Evolutionary conservation across 805 yeast species (phyloP), one percentile per base, ranked within the genome.

Genomic region (Teunomyces pallodes): DNA sequence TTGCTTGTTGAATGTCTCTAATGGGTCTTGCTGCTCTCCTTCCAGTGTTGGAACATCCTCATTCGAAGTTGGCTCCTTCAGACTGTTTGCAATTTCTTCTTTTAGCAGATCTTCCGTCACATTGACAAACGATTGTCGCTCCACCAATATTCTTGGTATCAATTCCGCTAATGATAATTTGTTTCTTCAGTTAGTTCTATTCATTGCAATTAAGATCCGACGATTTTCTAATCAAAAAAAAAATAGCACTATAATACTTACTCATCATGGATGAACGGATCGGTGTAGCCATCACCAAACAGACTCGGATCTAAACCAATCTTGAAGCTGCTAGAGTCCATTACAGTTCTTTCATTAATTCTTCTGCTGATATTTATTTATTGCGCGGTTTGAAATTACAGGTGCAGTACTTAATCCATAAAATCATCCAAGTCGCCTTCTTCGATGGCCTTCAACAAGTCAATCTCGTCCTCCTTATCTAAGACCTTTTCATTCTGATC

Each of bases 91-190:
- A 33, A 81, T 75, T 59, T 83, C 86, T 31, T 72, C 62, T 13
- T 55, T 44, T 2, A 86, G 62, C 12, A 72, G 65, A 5, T 76
- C 81, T 60, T 86, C 91, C 3, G 86, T 76, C 3, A 86, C 60
- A 42, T 77, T 69, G 20, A 77, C 61, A 53, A 86, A 86, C 16
- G 86, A 75, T 32, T 84, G 82, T 24, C 86, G 66, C 56, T 85
- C 86, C 28, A 67, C 66, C 38, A 84, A 68, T 29, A 84, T 81
- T 35, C 80, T 67, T 4, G 86, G 86, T 24, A 85, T 79, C 31
- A 84, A 60, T 54, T 82, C 83, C 13, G 74, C 70, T 30, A 84
- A 58, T 0, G 81, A 66, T 51, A 81, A 66, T 39, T 72, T 61
- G 45, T 72, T 73, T 52, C 72, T 67, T 33, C 7, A 28, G 60